Evolutionary conservation across 257 asterid species (phyloP).

Genomic region (Forsythia viridissima): DNA sequence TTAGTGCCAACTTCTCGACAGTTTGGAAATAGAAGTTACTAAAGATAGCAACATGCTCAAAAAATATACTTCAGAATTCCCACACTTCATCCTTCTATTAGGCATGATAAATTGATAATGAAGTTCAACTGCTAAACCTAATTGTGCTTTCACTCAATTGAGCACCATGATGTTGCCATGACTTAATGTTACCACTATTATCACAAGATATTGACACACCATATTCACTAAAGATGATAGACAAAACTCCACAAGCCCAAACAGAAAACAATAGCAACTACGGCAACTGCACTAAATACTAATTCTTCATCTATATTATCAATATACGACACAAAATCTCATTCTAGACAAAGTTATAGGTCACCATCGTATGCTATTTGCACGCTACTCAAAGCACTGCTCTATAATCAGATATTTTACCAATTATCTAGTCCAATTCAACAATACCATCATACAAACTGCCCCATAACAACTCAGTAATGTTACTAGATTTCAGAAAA

Average conservation of each 20-base stretch:
- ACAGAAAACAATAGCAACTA: background rate
- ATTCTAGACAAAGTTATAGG: background rate
- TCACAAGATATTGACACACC: too few species aligned
- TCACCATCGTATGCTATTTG: background rate
- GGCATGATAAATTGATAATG: conserved; percentile 3
- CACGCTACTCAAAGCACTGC: background rate
- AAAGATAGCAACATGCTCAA: background rate
- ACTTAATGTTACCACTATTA: background rate
- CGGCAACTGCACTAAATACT: background rate
- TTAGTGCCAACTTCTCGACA: conserved; percentile 15
- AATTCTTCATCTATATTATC: background rate
- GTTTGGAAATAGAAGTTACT: background rate
- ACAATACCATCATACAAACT: background rate
- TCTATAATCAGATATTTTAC: background rate
- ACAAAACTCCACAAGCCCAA: too few species aligned
- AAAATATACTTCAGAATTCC: background rate
- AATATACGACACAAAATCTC: background rate
- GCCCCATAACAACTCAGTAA: background rate
- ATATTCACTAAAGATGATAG: too few species aligned
- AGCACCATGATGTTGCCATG: background rate
- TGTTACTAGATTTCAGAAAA: too few species aligned
- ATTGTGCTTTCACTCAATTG: background rate
- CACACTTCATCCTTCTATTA: background rate
- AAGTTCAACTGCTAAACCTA: background rate
- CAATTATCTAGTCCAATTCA: background rate